A percentile compares a stretch with the other conserved stretches of the same genome.
phyloP scores from a whole-genome alignment of 2,329 filamentous ascomycete genomes.

The Dryadomyces quercus-mongolicae region DNA sequence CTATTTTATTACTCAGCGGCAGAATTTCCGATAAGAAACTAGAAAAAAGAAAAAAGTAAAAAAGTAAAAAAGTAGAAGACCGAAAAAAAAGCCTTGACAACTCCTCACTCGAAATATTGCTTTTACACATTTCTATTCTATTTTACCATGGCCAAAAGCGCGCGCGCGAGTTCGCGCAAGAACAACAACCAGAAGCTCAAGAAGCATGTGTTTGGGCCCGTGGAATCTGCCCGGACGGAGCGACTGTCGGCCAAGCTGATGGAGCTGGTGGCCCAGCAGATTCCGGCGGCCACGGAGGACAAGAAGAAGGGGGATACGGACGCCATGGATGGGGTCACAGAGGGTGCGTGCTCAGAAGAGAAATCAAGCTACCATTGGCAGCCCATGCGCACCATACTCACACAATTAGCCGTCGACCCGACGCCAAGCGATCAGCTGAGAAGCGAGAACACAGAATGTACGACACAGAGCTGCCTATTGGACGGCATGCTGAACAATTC shows the following conservation, averaged over 20 bases:
- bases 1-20: not conserved
- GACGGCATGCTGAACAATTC: no score
- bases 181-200: slow-evolving; percentile 74
- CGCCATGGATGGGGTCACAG: slow-evolving; percentile 29
- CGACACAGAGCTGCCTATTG: not conserved
- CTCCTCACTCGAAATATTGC: not conserved
- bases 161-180: slow-evolving; percentile 69
- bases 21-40: not conserved
- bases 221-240: slow-evolving; percentile 65
- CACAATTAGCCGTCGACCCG: not conserved
- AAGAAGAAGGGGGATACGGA: slow-evolving; percentile 26
- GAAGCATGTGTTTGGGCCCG: slow-evolving; percentile 71
- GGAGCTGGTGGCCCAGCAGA: slow-evolving; percentile 56
- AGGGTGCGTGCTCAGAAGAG: slow-evolving; percentile 20
- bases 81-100: not conserved
- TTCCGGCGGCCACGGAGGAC: slow-evolving; percentile 22
- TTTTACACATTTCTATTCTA: no score
- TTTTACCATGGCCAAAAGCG: slow-evolving; percentile 68
- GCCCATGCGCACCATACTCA: not conserved
- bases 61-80: not conserved
- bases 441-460: slow-evolving; percentile 8
- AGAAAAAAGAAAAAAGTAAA: not conserved
- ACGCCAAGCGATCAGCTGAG: slow-evolving; percentile 9
- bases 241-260: slow-evolving; percentile 77
- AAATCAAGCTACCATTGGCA: no score